Evolutionary conservation across 1,139 yeast genomes (phyloP).

Genomic region (Sporopachydermia cereana): DNA sequence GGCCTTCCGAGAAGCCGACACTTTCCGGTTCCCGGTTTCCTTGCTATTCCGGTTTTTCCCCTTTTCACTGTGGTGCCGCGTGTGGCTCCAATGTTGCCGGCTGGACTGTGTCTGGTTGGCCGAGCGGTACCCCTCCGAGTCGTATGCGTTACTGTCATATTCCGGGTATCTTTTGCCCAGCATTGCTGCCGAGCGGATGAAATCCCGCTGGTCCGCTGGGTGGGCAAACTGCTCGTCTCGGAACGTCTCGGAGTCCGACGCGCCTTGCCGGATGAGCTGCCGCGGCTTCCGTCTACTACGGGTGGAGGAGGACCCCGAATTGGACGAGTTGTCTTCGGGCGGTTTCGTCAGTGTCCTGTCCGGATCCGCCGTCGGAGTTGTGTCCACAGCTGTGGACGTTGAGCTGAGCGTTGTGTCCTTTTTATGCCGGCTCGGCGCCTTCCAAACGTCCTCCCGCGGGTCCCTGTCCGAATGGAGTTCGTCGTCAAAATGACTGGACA

Average conservation of each 20-base stretch:
- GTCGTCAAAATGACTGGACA: no score
- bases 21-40: no score
- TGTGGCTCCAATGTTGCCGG: not conserved
- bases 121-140: slow-evolving; percentile 1
- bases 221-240: not conserved
- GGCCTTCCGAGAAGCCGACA: no score
- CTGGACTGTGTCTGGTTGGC: not conserved
- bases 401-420: no score
- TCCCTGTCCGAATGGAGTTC: no score
- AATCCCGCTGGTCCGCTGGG: not conserved
- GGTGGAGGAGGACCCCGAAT: not conserved
- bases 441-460: no score
- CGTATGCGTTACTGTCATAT: slow-evolving; percentile 1
- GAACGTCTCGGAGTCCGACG: not conserved
- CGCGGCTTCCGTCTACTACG: not conserved
- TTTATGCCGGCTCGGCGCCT: no score
- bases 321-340: not conserved
- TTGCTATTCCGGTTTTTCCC: no score
- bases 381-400: not conserved
- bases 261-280: not conserved
- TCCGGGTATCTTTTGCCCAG: not conserved
- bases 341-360: not conserved
- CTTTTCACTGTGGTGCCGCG: not conserved
- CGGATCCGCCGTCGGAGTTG: not conserved
- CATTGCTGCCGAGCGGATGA: not conserved